These are phyloP conservation scores for Aphanomyces euteiches DNA, from an alignment of 352 stramenopile species.

Conservation along the genomic window DNA sequence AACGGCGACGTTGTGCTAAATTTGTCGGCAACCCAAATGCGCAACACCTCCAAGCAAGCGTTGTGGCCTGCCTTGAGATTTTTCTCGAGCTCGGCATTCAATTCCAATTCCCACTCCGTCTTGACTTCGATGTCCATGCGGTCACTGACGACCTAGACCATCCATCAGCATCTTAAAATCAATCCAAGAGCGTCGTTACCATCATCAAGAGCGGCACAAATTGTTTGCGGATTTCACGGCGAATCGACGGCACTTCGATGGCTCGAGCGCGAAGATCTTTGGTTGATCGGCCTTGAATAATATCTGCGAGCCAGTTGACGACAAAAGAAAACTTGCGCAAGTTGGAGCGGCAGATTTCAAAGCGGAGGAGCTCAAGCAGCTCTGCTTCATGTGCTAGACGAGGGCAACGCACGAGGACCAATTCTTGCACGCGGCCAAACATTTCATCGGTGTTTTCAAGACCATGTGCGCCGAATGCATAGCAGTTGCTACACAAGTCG, in stretches of 20 bases:
- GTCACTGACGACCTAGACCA: constrained; percentile 54
- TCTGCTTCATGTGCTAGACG: constrained; percentile 61
- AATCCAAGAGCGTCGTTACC: constrained; percentile 3
- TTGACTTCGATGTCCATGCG: constrained; percentile 81
- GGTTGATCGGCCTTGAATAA: constrained; percentile 72
- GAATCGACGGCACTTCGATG: constrained; percentile 74
- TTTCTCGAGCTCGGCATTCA: constrained; percentile 29
- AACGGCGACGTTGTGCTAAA: constrained; percentile 84
- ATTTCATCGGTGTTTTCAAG: constrained; percentile 83
- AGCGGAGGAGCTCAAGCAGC: constrained; percentile 74
- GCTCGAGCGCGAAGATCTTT: constrained; percentile 67
- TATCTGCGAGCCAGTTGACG: constrained; percentile 78
- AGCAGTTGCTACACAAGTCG: constrained; percentile 78
- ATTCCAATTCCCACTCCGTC: constrained; percentile 78
- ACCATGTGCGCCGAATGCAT: constrained; percentile 73
- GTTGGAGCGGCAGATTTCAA: constrained; percentile 83
- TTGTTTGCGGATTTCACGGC: constrained; percentile 69
- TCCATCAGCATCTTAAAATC: neutral
- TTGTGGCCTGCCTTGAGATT: constrained; percentile 27
- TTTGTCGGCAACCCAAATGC: constrained; percentile 82
- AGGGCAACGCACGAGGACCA: constrained; percentile 61
- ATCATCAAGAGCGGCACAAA: constrained; percentile 75
- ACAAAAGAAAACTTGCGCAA: constrained; percentile 83
- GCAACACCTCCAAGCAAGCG: constrained; percentile 57
- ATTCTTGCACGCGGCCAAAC: constrained; percentile 76